Percentiles rank a stretch among this genome's conserved stretches.
Conservation (phyloP, 148 eudicot genomes). For the Polygonum aviculare region DNA sequence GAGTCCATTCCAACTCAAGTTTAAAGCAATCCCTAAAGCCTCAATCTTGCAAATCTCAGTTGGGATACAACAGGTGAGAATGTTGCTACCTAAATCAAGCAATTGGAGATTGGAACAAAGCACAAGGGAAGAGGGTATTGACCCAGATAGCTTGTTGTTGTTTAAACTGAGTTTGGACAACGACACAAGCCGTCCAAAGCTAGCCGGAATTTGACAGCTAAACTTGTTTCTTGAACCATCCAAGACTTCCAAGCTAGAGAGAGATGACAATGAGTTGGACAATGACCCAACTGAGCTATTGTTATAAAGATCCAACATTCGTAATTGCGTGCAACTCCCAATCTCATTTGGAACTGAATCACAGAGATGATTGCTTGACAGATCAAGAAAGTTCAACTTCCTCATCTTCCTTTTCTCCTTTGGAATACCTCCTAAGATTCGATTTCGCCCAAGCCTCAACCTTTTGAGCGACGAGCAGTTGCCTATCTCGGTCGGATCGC, state of each 20-base stretch:
- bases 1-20: constrained; percentile 52
- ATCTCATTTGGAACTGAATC: constrained; percentile 63
- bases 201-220: constrained; percentile 46
- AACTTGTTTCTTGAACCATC: constrained; percentile 56
- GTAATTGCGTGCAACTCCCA: constrained; percentile 47
- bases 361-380: constrained; percentile 47
- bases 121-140: constrained; percentile 57
- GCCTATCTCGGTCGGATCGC: constrained; percentile 49
- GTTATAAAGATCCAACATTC: constrained; percentile 51
- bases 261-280: constrained; percentile 52
- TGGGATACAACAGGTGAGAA: constrained; percentile 47
- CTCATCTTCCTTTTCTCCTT: constrained; percentile 44
- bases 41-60: constrained; percentile 43
- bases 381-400: constrained; percentile 62
- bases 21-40: constrained; percentile 63
- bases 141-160: constrained; percentile 44
- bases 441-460: constrained; percentile 40
- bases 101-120: constrained; percentile 57
- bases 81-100: constrained; percentile 70
- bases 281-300: constrained; percentile 38
- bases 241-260: constrained; percentile 50
- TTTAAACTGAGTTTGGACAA: constrained; percentile 49
- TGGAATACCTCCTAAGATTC: constrained; percentile 52
- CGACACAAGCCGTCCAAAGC: constrained; percentile 53
- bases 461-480: constrained; percentile 36